Base-by-base conservation (phyloP, 192 early-diverging fungal species). In the Coemansia pectinata region DNA sequence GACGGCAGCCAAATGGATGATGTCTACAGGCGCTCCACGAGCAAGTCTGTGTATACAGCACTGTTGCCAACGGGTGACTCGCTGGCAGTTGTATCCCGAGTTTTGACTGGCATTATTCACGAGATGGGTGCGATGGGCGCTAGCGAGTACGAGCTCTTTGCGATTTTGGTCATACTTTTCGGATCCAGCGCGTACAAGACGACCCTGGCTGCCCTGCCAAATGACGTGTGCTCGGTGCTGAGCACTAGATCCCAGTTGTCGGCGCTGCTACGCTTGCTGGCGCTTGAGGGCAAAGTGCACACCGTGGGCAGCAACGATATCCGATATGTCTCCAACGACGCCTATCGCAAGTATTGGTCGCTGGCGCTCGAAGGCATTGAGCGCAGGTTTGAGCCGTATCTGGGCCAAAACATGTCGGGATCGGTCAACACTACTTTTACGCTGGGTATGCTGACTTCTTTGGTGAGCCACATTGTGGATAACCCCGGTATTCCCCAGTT, bases 401-500 rank as follows among this genome's bases (percentile, higher is more conserved):
- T 82, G 5, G 79, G 79, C 27, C 71, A 74, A 44, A 82, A 70
- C 62, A 33, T 74, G 38, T 61, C 61, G 6, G 79, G 79, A 38
- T 40, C 68, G 14, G 58, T 57, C 36, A 76, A 74, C 50, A 65
- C 44, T 36, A 57, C 50, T 17, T 73, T 68, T 4, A 68, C 64
- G 1, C 3, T 38, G 48, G 67, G 71, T 10, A 69, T 82, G 65
- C 44, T 77, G 53, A 15, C 57, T 17, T 38, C 74, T 17, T 27
- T 82, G 44, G 17, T 70, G 17, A 63, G 79, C 41, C 74, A 58
- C 31, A 61, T 82, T 14, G 15, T 77, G 36, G 45, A 71, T 19
- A 71, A 68, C 45, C 79, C 79, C 14, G 71, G 79, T 1, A 74
- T 82, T 23, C 70, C 79, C 15, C 71, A 70, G 60, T 29, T 63